Conservation (phyloP, 371 early-diverging fungal genomes). For the Mucor irregularis region DNA sequence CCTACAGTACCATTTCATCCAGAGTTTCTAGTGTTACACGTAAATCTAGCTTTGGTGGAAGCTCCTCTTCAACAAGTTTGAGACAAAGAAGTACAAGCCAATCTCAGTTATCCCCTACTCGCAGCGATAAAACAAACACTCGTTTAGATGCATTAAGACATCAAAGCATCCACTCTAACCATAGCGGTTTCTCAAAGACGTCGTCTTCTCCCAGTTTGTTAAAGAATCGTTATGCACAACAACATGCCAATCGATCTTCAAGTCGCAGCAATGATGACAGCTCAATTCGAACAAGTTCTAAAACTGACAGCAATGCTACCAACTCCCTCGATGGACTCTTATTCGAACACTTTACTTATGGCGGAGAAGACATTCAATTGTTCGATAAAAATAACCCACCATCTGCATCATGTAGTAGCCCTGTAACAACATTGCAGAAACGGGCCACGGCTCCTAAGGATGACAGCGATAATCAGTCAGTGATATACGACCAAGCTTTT, state of each 20-base stretch:
- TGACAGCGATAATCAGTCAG: neutral
- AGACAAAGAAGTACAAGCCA: conserved; percentile 11
- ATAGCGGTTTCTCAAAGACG: neutral
- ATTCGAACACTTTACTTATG: conserved; percentile 35
- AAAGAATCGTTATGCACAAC: neutral
- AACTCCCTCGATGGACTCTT: conserved; percentile 14
- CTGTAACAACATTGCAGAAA: neutral
- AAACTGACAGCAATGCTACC: neutral
- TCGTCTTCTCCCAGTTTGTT: neutral
- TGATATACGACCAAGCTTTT: conserved; percentile 19
- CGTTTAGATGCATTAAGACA: neutral
- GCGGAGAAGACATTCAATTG: conserved; percentile 26
- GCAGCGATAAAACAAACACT: neutral
- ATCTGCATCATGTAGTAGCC: neutral
- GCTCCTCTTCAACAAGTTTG: neutral
- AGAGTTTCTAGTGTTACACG: neutral
- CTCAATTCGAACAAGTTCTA: too few species aligned
- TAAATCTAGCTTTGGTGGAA: neutral
- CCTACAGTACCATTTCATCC: neutral
- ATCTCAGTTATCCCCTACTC: conserved; percentile 1
- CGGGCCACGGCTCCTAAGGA: neutral
- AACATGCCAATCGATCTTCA: neutral
- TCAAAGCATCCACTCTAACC: neutral
- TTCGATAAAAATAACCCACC: conserved; percentile 6
- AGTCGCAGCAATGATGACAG: conserved; percentile 6